Evolutionary conservation across 768 basidiomycete genomes (phyloP).

Genomic region (Leccinum arenicola): DNA sequence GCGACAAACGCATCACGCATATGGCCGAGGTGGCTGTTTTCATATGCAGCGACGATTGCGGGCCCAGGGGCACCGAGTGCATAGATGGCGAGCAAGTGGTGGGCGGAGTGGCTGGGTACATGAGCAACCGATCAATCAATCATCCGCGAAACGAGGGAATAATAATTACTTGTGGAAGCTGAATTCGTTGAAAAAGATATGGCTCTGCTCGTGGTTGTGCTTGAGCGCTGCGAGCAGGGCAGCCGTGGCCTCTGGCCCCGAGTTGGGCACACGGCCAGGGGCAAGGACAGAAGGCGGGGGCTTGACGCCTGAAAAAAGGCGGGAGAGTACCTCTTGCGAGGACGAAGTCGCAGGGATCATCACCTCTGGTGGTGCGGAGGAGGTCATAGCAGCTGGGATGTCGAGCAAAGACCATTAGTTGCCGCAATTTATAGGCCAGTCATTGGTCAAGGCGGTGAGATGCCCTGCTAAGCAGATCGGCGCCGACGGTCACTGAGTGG

Average conservation of each 20-base stretch:
- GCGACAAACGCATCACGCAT: conserved; percentile 34
- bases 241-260: conserved; percentile 37
- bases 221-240: conserved; percentile 41
- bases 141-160: neutral
- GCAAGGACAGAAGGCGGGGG: conserved; percentile 35
- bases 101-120: conserved; percentile 47
- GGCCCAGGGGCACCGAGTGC: conserved; percentile 50
- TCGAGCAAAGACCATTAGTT: neutral
- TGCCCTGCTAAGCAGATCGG: too few species aligned
- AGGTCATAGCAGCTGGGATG: conserved; percentile 13
- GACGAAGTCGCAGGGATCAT: conserved; percentile 23
- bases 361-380: conserved; percentile 25
- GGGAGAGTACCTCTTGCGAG: conserved; percentile 19
- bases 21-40: conserved; percentile 38
- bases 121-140: neutral
- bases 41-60: conserved; percentile 42
- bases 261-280: conserved; percentile 37
- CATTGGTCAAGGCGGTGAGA: neutral
- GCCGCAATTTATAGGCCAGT: conserved; percentile 7
- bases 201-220: conserved; percentile 52
- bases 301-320: conserved; percentile 32
- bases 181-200: conserved; percentile 50
- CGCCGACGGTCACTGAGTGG: too few species aligned
- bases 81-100: conserved; percentile 59
- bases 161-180: conserved; percentile 30